Evolutionary conservation across 2,329 filamentous ascomycete genomes (phyloP).

Genomic region (Scytalidium lignicola): DNA sequence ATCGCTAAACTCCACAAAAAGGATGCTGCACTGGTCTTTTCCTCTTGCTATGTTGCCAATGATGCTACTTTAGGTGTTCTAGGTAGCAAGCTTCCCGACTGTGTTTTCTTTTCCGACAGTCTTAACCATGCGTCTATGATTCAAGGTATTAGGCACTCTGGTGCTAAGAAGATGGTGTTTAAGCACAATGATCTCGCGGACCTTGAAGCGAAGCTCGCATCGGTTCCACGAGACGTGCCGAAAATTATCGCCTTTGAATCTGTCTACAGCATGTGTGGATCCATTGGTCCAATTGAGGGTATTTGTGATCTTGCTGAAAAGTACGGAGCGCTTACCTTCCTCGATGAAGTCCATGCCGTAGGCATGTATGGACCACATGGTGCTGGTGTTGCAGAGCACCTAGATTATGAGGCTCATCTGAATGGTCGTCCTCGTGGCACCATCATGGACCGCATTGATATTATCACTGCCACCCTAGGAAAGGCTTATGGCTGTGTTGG

Average conservation of each 20-base stretch:
- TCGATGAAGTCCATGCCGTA: constrained; percentile 97
- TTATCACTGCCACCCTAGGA: constrained; percentile 94
- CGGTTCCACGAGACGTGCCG: constrained; percentile 75
- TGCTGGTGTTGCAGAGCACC: constrained; percentile 93
- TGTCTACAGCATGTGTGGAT: constrained; percentile 99
- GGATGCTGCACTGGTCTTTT: constrained; percentile 89
- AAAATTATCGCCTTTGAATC: constrained; percentile 99
- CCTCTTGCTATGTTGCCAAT: constrained; percentile 97
- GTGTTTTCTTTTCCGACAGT: constrained; percentile 95
- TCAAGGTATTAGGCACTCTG: constrained; percentile 95
- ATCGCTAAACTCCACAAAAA: constrained; percentile 87
- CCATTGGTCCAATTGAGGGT: constrained; percentile 88
- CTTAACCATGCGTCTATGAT: constrained; percentile 99
- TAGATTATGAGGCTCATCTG: constrained; percentile 85
- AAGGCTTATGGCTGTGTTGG: constrained; percentile 98
- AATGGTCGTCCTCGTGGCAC: constrained; percentile 72
- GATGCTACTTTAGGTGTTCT: constrained; percentile 94
- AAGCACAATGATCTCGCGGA: constrained; percentile 97
- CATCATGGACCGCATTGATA: constrained; percentile 92
- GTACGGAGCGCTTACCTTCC: constrained; percentile 94
- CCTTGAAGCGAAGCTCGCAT: constrained; percentile 85
- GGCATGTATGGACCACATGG: constrained; percentile 98
- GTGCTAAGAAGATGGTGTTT: constrained; percentile 96
- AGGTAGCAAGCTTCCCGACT: constrained; percentile 94
- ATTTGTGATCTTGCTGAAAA: constrained; percentile 97